Evolutionary conservation across 2,329 filamentous ascomycete genomes (phyloP).

Genomic region (Aspergillus spinulosporus): DNA sequence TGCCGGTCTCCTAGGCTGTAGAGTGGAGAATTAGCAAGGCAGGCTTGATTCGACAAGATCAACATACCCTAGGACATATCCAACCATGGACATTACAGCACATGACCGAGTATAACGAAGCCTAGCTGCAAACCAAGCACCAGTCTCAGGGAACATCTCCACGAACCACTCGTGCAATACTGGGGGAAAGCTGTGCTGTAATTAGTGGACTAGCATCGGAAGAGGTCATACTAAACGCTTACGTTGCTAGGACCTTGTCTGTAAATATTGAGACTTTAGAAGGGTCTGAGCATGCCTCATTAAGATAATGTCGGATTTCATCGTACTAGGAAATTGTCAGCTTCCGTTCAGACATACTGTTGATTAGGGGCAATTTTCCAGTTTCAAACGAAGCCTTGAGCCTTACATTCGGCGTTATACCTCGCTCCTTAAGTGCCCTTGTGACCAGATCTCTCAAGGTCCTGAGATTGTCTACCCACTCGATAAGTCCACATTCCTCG

Average conservation of each 20-base stretch:
- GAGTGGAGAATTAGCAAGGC: conserved; percentile 12
- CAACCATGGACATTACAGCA: conserved; percentile 99
- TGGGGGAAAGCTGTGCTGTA: conserved; percentile 64
- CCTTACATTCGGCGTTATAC: conserved; percentile 56
- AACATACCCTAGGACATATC: conserved; percentile 74
- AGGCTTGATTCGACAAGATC: neutral
- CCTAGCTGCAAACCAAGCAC: conserved; percentile 85
- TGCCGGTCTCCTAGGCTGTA: conserved; percentile 81
- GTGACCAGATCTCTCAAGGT: conserved; percentile 90
- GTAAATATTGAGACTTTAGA: conserved; percentile 72
- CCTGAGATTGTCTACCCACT: conserved; percentile 97
- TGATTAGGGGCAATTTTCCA: too few species aligned
- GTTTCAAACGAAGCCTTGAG: neutral
- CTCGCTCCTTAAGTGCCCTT: conserved; percentile 72
- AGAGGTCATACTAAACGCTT: conserved; percentile 11
- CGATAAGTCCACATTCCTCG: conserved; percentile 95
- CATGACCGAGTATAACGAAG: conserved; percentile 89
- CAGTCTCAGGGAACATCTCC: conserved; percentile 89
- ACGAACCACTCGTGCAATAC: conserved; percentile 94
- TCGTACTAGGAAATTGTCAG: conserved; percentile 58
- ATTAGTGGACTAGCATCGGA: conserved; percentile 8
- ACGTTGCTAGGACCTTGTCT: conserved; percentile 56
- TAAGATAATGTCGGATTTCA: conserved; percentile 60
- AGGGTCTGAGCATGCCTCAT: conserved; percentile 64
- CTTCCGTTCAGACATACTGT: neutral